phyloP scores from a whole-genome alignment of 1,139 yeast species.

The Sugiyamaella pinicola region DNA sequence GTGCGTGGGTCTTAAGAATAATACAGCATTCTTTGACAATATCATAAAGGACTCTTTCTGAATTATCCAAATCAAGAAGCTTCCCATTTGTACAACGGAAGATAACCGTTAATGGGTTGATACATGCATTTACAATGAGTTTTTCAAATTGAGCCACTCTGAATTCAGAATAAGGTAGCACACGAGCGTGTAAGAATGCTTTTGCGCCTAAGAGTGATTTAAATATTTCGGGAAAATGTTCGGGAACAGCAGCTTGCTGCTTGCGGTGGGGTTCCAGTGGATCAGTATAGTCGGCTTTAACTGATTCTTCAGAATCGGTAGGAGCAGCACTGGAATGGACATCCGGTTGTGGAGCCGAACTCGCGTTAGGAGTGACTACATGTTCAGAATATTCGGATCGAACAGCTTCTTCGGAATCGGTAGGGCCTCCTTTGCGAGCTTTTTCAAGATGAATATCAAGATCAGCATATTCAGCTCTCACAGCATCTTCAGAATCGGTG shows the following conservation, averaged over 20 bases:
- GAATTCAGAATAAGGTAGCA: slow-evolving; percentile 56
- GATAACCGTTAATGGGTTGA: slow-evolving; percentile 73
- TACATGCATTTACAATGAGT: slow-evolving; percentile 69
- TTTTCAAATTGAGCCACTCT: slow-evolving; percentile 71
- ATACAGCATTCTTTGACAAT: slow-evolving; percentile 37
- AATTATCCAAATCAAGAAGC: slow-evolving; percentile 42
- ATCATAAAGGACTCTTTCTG: slow-evolving; percentile 27
- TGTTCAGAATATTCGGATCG: slow-evolving; percentile 22
- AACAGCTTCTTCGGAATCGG: slow-evolving; percentile 31
- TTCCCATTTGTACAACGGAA: slow-evolving; percentile 75
- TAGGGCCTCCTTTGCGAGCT: slow-evolving; percentile 17
- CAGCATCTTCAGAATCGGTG: slow-evolving; percentile 31
- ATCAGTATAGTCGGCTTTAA: slow-evolving; percentile 26
- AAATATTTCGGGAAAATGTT: slow-evolving; percentile 8
- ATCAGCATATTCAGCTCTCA: slow-evolving; percentile 25
- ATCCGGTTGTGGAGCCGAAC: slow-evolving; percentile 17
- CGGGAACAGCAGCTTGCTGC: not conserved
- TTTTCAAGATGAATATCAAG: slow-evolving; percentile 25
- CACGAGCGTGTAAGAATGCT: slow-evolving; percentile 47
- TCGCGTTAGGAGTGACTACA: slow-evolving; percentile 7
- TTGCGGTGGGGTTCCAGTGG: slow-evolving; percentile 4
- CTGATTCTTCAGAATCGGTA: slow-evolving; percentile 26
- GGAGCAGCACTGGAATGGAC: slow-evolving; percentile 16
- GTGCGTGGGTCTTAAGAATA: slow-evolving; percentile 40
- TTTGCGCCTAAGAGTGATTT: slow-evolving; percentile 19